Conservation (phyloP, 2,329 filamentous ascomycete species). For the Pseudogymnoascus sp. region DNA sequence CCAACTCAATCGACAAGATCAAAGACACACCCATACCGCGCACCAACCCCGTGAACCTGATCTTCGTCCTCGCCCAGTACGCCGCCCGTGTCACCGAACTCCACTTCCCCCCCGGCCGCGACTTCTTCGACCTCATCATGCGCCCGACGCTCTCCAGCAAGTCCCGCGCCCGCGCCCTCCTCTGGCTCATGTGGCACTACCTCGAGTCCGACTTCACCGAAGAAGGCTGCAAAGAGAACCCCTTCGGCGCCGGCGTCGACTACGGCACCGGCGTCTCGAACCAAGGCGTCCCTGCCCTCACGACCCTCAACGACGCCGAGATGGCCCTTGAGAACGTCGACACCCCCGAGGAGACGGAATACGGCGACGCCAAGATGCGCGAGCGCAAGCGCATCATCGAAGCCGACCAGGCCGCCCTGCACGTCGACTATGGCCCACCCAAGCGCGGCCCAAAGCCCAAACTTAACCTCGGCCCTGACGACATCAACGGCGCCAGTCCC, state of each 20-base stretch:
- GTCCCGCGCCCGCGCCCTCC: conserved; percentile 78
- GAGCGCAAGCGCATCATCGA: conserved; percentile 69
- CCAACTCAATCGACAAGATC: conserved; percentile 74
- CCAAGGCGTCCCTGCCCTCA: conserved; percentile 61
- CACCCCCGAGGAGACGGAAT: conserved; percentile 59
- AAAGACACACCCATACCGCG: conserved; percentile 63
- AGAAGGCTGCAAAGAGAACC: conserved; percentile 81
- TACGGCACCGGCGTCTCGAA: conserved; percentile 58
- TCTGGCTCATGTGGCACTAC: conserved; percentile 99
- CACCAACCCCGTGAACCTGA: conserved; percentile 94
- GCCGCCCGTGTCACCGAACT: conserved; percentile 87
- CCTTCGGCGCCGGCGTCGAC: conserved; percentile 69
- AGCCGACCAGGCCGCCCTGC: conserved; percentile 53
- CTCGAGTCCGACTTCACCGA: conserved; percentile 90
- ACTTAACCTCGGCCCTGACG: conserved; percentile 30
- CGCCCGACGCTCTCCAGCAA: conserved; percentile 71
- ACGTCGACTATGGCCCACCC: conserved; percentile 38
- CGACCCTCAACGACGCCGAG: conserved; percentile 57
- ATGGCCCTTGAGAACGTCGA: conserved; percentile 67
- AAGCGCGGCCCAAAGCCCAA: conserved; percentile 43
- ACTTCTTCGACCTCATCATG: conserved; percentile 98
- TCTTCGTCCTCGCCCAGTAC: conserved; percentile 87
- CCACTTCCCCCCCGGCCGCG: conserved; percentile 76
- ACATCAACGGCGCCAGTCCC: conserved; percentile 44
- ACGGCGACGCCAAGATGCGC: conserved; percentile 65